A percentile compares a stretch with the other conserved stretches of the same genome.
Conservation (phyloP, 1,284 basidiomycete species). For the Testicularia cyperi region DNA sequence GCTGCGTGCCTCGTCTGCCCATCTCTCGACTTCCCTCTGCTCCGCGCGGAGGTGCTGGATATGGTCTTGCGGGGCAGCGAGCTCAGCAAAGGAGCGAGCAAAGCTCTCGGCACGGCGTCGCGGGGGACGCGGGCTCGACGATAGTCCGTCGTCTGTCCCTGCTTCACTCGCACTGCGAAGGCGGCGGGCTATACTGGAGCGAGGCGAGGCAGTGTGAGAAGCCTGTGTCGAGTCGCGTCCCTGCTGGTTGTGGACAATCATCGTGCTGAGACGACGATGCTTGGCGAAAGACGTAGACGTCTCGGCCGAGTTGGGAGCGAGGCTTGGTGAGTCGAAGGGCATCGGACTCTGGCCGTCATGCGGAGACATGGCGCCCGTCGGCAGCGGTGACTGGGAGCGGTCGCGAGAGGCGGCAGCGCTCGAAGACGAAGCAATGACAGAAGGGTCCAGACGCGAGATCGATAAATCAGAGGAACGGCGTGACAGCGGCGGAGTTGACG, state of each 20-base stretch:
- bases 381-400: conserved; percentile 13
- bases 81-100: conserved; percentile 35
- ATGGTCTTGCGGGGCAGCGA: conserved; percentile 22
- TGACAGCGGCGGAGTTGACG: conserved; percentile 6
- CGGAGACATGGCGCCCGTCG: conserved; percentile 28
- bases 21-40: conserved; percentile 8
- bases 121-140: background rate
- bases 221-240: too few relatives aligned
- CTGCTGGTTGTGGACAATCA: conserved; percentile 20
- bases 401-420: background rate
- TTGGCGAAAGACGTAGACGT: conserved; percentile 20
- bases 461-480: conserved; percentile 16
- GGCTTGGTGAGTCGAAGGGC: conserved; percentile 1
- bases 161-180: conserved; percentile 22
- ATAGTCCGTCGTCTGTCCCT: background rate
- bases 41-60: conserved; percentile 29
- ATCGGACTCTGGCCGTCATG: conserved; percentile 3
- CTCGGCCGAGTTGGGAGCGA: too few relatives aligned
- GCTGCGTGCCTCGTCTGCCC: conserved; percentile 10
- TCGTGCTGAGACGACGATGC: conserved; percentile 24
- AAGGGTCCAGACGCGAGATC: background rate
- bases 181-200: conserved; percentile 5
- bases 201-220: too few relatives aligned
- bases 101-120: conserved; percentile 33
- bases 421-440: background rate